These are phyloP conservation scores for Neofusicoccum sp. DNA, from an alignment of 2,329 filamentous ascomycete genomes.

Conservation along the genomic window DNA sequence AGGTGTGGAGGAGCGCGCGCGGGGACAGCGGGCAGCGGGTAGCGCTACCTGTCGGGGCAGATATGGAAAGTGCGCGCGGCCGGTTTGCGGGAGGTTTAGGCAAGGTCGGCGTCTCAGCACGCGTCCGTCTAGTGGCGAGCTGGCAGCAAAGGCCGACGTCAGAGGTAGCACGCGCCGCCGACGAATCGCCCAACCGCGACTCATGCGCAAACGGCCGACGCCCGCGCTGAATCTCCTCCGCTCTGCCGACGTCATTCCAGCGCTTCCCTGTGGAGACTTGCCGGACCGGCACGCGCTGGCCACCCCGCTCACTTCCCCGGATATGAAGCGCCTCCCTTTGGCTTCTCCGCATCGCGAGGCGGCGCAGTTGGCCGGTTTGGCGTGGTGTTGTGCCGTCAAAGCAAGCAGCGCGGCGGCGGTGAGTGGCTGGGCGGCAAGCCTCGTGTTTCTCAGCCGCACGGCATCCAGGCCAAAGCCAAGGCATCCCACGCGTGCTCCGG, in stretches of 20 bases:
- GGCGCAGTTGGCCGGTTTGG: background rate
- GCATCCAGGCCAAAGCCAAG: background rate
- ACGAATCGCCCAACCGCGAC: background rate
- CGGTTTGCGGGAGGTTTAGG: background rate
- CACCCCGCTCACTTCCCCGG: background rate
- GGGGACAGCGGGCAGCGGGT: background rate
- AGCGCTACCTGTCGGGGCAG: background rate
- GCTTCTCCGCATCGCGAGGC: background rate
- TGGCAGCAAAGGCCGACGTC: constrained; percentile 8
- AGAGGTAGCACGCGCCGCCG: background rate
- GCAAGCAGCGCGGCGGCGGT: background rate
- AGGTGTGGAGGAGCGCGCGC: too few species aligned
- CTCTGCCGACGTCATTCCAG: constrained; percentile 2
- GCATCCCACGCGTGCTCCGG: background rate
- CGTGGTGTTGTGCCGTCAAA: background rate
- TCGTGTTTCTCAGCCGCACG: constrained; percentile 6
- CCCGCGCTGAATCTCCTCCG: too few species aligned
- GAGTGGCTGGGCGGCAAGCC: constrained; percentile 1
- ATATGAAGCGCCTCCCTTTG: background rate
- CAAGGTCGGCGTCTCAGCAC: background rate
- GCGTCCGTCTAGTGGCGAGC: background rate
- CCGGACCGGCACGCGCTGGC: constrained; percentile 9
- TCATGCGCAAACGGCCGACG: background rate
- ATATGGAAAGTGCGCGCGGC: background rate
- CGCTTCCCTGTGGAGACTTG: background rate